phyloP scores from a whole-genome alignment of 768 basidiomycete genomes.

The Termitomyces sp. region DNA sequence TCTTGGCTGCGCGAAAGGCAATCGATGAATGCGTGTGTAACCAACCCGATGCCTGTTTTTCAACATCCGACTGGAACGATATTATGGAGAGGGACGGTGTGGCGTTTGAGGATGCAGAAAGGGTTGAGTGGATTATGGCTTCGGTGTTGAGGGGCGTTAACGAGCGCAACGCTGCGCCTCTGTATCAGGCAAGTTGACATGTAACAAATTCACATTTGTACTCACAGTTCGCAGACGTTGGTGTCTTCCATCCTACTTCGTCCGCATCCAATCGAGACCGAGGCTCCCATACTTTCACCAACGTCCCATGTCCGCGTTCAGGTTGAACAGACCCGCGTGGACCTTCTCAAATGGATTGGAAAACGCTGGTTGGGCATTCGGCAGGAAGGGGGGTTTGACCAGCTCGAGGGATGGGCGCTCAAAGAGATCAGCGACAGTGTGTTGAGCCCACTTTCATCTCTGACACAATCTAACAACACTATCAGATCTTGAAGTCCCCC shows the following conservation, averaged over 20 bases:
- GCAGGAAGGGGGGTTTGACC: slow-evolving; percentile 69
- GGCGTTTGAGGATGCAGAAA: slow-evolving; percentile 71
- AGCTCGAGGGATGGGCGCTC: slow-evolving; percentile 78
- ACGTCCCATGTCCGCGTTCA: slow-evolving; percentile 67
- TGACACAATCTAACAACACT: not conserved
- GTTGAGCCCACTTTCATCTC: slow-evolving; percentile 20
- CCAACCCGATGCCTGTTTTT: slow-evolving; percentile 61
- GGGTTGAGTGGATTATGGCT: slow-evolving; percentile 72
- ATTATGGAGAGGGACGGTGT: slow-evolving; percentile 71
- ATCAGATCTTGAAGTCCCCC: slow-evolving; percentile 73
- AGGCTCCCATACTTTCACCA: slow-evolving; percentile 55
- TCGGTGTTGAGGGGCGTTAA: slow-evolving; percentile 54
- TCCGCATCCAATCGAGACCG: slow-evolving; percentile 52
- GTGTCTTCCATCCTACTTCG: slow-evolving; percentile 70
- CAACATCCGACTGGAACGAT: slow-evolving; percentile 63
- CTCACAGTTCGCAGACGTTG: slow-evolving; percentile 42
- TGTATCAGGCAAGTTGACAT: slow-evolving; percentile 64
- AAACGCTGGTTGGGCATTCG: slow-evolving; percentile 73
- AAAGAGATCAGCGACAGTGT: slow-evolving; percentile 82
- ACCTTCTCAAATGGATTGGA: slow-evolving; percentile 67
- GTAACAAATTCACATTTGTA: not conserved
- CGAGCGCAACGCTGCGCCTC: slow-evolving; percentile 53
- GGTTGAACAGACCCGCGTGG: slow-evolving; percentile 67
- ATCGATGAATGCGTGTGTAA: slow-evolving; percentile 58
- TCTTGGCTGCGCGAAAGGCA: slow-evolving; percentile 51